Percentiles rank a stretch among this genome's conserved stretches.
These are phyloP conservation scores for Gardenia jasminoides DNA, from an alignment of 257 asterid genomes.

Conservation along the genomic window DNA sequence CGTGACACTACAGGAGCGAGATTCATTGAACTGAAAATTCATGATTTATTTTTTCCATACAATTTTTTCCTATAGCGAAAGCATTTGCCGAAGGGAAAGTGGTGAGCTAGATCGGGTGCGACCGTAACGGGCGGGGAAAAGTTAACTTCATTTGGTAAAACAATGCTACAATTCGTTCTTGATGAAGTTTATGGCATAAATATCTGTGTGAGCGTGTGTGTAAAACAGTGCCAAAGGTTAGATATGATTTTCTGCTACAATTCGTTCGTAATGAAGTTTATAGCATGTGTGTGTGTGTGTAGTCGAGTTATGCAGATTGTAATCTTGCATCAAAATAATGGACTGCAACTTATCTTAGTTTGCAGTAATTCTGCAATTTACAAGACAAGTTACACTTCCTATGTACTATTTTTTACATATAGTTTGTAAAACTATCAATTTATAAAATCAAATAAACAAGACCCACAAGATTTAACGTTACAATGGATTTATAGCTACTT, in stretches of 20 bases:
- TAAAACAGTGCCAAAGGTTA: no score
- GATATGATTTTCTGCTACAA: no score
- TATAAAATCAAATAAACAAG: no score
- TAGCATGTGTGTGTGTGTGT: no score
- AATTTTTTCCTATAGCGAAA: neutral
- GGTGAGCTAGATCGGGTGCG: neutral
- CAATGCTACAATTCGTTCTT: no score
- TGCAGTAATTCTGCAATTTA: neutral
- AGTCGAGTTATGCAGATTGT: neutral
- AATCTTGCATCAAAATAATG: neutral
- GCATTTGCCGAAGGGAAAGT: neutral
- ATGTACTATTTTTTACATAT: no score
- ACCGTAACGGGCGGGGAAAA: no score
- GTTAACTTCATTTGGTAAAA: no score
- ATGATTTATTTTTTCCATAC: neutral
- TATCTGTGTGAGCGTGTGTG: no score
- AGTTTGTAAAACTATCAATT: no score
- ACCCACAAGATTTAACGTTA: neutral
- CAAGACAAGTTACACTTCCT: neutral
- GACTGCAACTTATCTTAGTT: neutral
- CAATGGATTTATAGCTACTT: neutral
- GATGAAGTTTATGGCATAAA: no score
- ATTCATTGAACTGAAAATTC: conserved; percentile 38
- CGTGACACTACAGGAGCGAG: conserved; percentile 39
- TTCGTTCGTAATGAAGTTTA: no score